These are phyloP conservation scores for Torrubiella hemipterigena DNA, from an alignment of 2,329 filamentous ascomycete genomes.

Conservation along the genomic window DNA sequence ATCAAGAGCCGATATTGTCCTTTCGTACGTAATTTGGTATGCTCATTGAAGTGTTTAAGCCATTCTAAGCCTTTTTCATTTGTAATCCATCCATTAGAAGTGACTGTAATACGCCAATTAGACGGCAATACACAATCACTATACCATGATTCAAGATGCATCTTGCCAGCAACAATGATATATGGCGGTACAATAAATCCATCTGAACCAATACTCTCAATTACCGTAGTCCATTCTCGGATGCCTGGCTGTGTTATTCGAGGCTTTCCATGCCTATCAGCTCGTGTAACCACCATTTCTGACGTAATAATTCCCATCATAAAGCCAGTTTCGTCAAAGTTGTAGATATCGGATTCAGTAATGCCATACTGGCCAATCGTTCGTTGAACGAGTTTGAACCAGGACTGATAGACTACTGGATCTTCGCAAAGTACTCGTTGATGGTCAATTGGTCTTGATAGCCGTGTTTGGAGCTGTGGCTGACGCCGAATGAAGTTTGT, in stretches of 20 bases:
- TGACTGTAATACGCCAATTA: conserved; percentile 16
- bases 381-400: no score
- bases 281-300: conserved; percentile 1
- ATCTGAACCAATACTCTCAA: conserved; percentile 5
- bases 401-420: neutral
- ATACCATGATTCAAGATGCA: conserved; percentile 9
- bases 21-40: conserved; percentile 12
- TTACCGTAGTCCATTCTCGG: conserved; percentile 7
- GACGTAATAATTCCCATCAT: conserved; percentile 3
- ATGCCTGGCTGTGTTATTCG: conserved; percentile 6
- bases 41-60: conserved; percentile 21
- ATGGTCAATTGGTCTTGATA: neutral
- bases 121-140: conserved; percentile 11
- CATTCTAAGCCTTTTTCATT: conserved; percentile 19
- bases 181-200: conserved; percentile 4
- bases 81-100: conserved; percentile 20
- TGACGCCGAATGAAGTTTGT: no score
- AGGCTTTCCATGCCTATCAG: conserved; percentile 2
- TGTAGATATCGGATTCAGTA: conserved; percentile 8
- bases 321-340: conserved; percentile 9
- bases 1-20: conserved; percentile 21
- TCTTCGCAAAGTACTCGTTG: neutral
- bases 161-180: conserved; percentile 7
- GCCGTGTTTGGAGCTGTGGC: no score
- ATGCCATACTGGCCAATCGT: neutral